phyloP scores from a whole-genome alignment of 2,329 filamentous ascomycete species.

The Pyrenophora seminiperda region DNA sequence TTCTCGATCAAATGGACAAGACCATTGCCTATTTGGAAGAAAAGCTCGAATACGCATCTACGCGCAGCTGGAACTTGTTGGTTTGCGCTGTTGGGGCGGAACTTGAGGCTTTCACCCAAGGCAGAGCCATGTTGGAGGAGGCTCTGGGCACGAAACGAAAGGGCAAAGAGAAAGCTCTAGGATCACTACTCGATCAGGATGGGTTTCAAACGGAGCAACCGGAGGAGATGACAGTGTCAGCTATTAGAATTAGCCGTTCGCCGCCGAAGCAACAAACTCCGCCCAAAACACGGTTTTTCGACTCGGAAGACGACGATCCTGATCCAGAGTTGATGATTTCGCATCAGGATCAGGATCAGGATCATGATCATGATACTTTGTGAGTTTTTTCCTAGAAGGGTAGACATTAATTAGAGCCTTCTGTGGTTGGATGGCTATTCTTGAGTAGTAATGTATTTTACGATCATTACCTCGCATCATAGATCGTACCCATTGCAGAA shows the following conservation, averaged over 20 bases:
- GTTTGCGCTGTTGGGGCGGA: conserved; percentile 78
- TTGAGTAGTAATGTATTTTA: neutral
- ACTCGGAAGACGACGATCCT: conserved; percentile 53
- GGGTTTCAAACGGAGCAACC: conserved; percentile 19
- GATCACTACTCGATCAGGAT: conserved; percentile 28
- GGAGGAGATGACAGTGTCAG: conserved; percentile 39
- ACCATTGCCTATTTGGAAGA: conserved; percentile 63
- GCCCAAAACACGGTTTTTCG: conserved; percentile 38
- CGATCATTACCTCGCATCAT: neutral
- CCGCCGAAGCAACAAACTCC: conserved; percentile 38
- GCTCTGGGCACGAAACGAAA: conserved; percentile 40
- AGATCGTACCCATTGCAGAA: too few species aligned
- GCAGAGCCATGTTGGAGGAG: conserved; percentile 60
- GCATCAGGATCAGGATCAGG: conserved; percentile 53
- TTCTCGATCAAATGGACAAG: conserved; percentile 57
- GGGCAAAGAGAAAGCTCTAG: conserved; percentile 35
- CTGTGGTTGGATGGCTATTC: neutral
- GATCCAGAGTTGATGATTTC: conserved; percentile 58
- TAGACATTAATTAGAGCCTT: neutral
- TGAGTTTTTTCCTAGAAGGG: conserved; percentile 7
- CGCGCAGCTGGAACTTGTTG: conserved; percentile 72
- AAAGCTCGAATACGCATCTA: conserved; percentile 61
- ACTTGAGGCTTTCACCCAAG: conserved; percentile 68
- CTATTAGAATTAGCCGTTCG: conserved; percentile 38
- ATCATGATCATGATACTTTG: conserved; percentile 50